Conservation (phyloP, 345 rosid species). For the Passiflora organensis region DNA sequence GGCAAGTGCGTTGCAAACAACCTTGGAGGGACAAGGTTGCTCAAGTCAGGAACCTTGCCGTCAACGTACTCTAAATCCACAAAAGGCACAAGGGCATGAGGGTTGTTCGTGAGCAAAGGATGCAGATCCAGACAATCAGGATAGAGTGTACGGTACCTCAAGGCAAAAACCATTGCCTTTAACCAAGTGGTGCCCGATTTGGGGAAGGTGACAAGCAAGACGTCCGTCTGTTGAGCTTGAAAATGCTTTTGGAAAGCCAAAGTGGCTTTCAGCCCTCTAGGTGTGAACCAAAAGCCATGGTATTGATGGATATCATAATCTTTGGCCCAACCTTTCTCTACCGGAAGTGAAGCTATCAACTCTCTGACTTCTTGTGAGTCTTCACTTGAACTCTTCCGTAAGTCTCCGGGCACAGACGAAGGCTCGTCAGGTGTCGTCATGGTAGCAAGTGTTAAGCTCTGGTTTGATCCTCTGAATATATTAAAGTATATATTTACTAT, state of each 20-base stretch:
- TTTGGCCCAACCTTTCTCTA: conserved; percentile 30
- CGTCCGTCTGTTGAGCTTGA: conserved; percentile 36
- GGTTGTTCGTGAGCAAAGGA: conserved; percentile 43
- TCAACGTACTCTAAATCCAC: conserved; percentile 42
- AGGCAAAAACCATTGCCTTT: conserved; percentile 43
- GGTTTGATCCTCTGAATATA: no score
- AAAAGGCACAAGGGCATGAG: conserved; percentile 60
- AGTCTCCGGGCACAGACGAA: no score
- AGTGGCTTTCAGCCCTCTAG: conserved; percentile 32
- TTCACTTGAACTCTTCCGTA: no score
- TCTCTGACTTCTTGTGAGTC: neutral
- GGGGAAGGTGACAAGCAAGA: conserved; percentile 47
- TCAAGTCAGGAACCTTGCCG: conserved; percentile 38
- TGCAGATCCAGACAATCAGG: no score
- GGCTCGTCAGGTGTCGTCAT: no score
- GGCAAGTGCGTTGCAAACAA: conserved; percentile 48
- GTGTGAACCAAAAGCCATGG: conserved; percentile 46
- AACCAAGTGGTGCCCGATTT: conserved; percentile 69
- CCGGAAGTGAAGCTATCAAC: conserved; percentile 37
- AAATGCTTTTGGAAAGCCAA: conserved; percentile 39
- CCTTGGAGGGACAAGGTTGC: conserved; percentile 29
- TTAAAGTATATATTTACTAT: no score
- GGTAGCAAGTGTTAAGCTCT: no score
- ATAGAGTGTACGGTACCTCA: conserved; percentile 3
- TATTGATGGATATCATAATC: conserved; percentile 33